These are phyloP conservation scores for Aschersonia sp. DNA, from an alignment of 2,329 filamentous ascomycete genomes.

Conservation along the genomic window DNA sequence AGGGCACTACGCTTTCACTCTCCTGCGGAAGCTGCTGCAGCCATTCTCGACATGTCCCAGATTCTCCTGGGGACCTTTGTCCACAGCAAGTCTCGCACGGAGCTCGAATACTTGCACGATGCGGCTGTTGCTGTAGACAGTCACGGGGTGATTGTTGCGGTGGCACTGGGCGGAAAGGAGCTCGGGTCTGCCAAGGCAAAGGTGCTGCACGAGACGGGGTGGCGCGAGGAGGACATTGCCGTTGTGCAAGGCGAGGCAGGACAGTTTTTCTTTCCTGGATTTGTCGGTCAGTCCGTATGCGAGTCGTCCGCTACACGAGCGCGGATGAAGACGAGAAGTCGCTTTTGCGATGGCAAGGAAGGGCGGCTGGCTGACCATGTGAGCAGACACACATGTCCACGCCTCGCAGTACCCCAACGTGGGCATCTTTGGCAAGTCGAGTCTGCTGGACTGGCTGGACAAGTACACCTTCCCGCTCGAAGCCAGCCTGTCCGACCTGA, in stretches of 20 bases:
- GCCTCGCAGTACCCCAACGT: conserved; percentile 90
- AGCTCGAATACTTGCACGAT: conserved; percentile 36
- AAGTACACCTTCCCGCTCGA: conserved; percentile 94
- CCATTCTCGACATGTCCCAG: conserved; percentile 10
- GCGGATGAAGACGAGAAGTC: too few species aligned
- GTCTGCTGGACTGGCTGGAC: conserved; percentile 83
- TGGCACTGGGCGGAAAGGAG: conserved; percentile 23
- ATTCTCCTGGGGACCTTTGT: conserved; percentile 42
- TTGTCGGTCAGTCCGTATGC: conserved; percentile 44
- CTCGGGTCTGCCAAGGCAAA: conserved; percentile 14
- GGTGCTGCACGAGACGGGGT: conserved; percentile 28
- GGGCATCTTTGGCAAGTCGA: conserved; percentile 87
- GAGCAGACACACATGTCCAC: conserved; percentile 85
- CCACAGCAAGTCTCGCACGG: conserved; percentile 31
- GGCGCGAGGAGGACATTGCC: conserved; percentile 23
- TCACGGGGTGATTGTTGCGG: conserved; percentile 32
- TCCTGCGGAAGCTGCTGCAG: too few species aligned
- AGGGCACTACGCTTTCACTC: too few species aligned
- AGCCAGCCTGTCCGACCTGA: conserved; percentile 50
- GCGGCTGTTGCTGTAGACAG: conserved; percentile 35
- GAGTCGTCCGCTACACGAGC: not conserved
- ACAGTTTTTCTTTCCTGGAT: conserved; percentile 74
- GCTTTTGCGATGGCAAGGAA: not conserved
- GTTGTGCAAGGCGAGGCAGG: conserved; percentile 24
- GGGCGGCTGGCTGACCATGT: not conserved